Base-by-base conservation (phyloP, 2,329 filamentous ascomycete genomes). In the Pyrenophora tritici-repentis region DNA sequence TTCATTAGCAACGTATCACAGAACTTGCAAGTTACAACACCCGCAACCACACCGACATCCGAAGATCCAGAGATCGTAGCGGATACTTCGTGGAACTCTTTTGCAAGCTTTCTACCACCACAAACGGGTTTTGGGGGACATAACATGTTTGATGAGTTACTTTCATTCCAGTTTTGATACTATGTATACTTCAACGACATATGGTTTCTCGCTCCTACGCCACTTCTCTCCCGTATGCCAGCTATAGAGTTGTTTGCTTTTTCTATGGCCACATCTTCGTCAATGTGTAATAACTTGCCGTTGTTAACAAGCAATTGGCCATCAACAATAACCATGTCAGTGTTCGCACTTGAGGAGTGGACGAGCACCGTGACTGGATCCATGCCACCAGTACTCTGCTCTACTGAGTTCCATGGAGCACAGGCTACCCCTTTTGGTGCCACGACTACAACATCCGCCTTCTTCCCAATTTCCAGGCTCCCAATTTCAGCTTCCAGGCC, bases 381-480 rank as follows among this genome's bases (percentile, higher is more conserved):
- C 1, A 73, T 52, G 0, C 73, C 73, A 55, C 62, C 26, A 43
- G n/a, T 35, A n/a, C 33, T 4, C 16, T 72, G 49, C 39, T 71
- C 61, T 2, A 47, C 51, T 22, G 71, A 68, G 39, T 74, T 72
- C 67, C 72, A 78, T 1, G 76, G 76, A 51, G 73, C 71, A 18
- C 58, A 65, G n/a, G 70, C 62, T 6, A 73, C 61, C 1, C 68
- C 68, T 12, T 66, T 62, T 2, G 67, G 59, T 38, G 71, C 31
- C 58, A 66, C 55, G 20, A 65, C 66, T 1, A 77, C 74, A 33
- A 78, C 69, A 48, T 78, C 74, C 0, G 75, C 75, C 49, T 76
- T 76, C 62, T 76, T 78, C 1, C 73, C 74, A 5, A 72, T 55
- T 46, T 76, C 73, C 14, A 77, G 40, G 39, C 69, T 75, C 2